Conservation (phyloP, 1,284 basidiomycete species). For the Ganoderma leucocontextum region DNA sequence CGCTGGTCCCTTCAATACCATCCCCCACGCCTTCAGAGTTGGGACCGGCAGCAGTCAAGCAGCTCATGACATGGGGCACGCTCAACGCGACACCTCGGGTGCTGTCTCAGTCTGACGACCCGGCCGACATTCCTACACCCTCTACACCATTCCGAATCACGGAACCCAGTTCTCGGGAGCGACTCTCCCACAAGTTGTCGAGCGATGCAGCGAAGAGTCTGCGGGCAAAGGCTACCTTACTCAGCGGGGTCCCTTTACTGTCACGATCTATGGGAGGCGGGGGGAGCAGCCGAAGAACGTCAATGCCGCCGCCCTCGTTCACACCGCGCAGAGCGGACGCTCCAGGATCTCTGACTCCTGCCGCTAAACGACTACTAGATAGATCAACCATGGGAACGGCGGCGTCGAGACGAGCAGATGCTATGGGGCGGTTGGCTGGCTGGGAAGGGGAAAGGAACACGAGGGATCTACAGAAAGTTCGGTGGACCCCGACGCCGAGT, state of each 20-base stretch:
- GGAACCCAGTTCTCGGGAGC: conserved; percentile 76
- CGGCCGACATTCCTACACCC: conserved; percentile 51
- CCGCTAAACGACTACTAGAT: conserved; percentile 78
- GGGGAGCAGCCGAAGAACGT: conserved; percentile 48
- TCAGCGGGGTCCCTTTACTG: conserved; percentile 46
- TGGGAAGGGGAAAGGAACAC: conserved; percentile 67
- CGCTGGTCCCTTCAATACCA: conserved; percentile 85
- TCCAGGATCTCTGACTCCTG: conserved; percentile 81
- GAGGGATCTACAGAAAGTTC: conserved; percentile 66
- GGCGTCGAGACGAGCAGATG: conserved; percentile 70
- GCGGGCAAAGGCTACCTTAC: conserved; percentile 70
- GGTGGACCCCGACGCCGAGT: conserved; percentile 85
- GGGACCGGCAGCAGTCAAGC: conserved; percentile 77
- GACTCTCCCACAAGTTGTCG: conserved; percentile 80
- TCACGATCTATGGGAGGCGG: conserved; percentile 44
- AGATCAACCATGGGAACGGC: conserved; percentile 70
- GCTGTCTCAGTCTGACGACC: conserved; percentile 72
- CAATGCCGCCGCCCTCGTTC: conserved; percentile 77
- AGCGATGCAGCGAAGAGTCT: conserved; percentile 74
- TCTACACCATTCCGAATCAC: conserved; percentile 77
- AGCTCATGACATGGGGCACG: conserved; percentile 95
- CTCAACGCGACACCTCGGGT: conserved; percentile 87
- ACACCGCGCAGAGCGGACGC: conserved; percentile 71
- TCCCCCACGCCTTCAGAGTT: conserved; percentile 86
- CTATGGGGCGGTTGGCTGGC: conserved; percentile 66